Conservation (phyloP, 192 early-diverging fungal genomes). For the Geranomyces michiganensis region DNA sequence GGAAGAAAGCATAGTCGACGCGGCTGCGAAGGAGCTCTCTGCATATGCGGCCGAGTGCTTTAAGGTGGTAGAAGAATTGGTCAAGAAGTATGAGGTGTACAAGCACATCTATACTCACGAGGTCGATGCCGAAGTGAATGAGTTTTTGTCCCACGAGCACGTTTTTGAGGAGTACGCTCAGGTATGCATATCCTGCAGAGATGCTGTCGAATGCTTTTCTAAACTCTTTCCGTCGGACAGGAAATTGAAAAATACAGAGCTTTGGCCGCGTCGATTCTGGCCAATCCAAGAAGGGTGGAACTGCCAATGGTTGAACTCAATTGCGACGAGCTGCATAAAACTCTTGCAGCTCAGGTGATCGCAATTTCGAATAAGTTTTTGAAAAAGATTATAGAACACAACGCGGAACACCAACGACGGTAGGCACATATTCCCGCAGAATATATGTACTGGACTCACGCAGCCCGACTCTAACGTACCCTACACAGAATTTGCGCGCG, state of each 20-base stretch:
- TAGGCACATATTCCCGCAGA: slow-evolving; percentile 22
- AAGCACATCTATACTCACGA: slow-evolving; percentile 43
- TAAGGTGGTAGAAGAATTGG: slow-evolving; percentile 49
- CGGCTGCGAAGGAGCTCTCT: slow-evolving; percentile 33
- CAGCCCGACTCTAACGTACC: no score
- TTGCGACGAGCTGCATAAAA: slow-evolving; percentile 56
- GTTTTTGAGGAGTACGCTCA: slow-evolving; percentile 57
- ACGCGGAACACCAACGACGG: slow-evolving; percentile 53
- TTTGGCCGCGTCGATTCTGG: slow-evolving; percentile 43
- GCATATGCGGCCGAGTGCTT: slow-evolving; percentile 49
- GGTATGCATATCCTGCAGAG: slow-evolving; percentile 25
- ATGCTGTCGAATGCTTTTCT: neutral
- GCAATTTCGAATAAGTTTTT: slow-evolving; percentile 51
- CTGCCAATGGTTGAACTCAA: slow-evolving; percentile 57
- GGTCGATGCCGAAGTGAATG: slow-evolving; percentile 33
- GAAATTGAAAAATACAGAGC: slow-evolving; percentile 58
- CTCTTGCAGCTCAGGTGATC: slow-evolving; percentile 44
- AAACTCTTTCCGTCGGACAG: slow-evolving; percentile 20
- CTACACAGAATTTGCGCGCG: slow-evolving; percentile 52
- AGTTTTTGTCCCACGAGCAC: slow-evolving; percentile 51
- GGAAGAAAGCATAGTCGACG: slow-evolving; percentile 42
- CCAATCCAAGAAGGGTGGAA: slow-evolving; percentile 47
- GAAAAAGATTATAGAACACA: slow-evolving; percentile 53
- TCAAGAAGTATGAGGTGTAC: slow-evolving; percentile 50
- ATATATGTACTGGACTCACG: no score